Evolutionary conservation across 345 rosid genomes (phyloP), one percentile per base, ranked within the genome.

Genomic region (Brassica incana): DNA sequence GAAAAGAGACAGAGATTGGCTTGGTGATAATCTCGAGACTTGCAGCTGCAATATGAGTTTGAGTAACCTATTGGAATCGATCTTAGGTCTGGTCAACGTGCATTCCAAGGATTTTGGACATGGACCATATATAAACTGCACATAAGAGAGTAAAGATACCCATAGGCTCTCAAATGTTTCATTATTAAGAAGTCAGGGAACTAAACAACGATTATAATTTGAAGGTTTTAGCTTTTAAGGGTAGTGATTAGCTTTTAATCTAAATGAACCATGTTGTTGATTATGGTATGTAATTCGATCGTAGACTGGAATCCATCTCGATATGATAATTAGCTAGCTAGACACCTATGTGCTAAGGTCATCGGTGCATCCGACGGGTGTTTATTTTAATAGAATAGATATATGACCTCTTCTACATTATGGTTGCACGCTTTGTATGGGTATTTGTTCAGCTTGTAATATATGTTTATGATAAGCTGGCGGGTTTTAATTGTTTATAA

Each of bases 51-150:
- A 12, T 48, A 6, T 11, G 63, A 63, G 69, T 29, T 43, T 73
- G 16, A 48, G 20, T 16, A 30, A 63, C 62, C 18, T 7, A 2
- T 10, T 30, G 29, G 43, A 16, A 63, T 30, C 14, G 35, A 32
- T 65, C 50, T 12, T 52, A 6, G 50, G 70, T 65, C 63, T 74
- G 9, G 52, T 18, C 60, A 38, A 8, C 23, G 36, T 40, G n/a
- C 58, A 68, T 43, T 20, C 73, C 45, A 52, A 15, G 43, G 74
- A 30, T 30, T 23, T 50, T 69, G 73, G 30, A 43, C 69, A 73
- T 36, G 56, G 25, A 36, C 75, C 67, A 72, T 36, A 18, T 20
- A 11, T 20, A 35, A 59, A 54, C 75, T 33, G 33, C 62, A 50
- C 63, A 11, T 12, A 18, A 12, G n/a, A 48, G 63, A 64, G 25